A percentile compares a stretch with the other conserved stretches of the same genome.
Conservation (phyloP, 129 eudicot species). For the Artemisia annua region DNA sequence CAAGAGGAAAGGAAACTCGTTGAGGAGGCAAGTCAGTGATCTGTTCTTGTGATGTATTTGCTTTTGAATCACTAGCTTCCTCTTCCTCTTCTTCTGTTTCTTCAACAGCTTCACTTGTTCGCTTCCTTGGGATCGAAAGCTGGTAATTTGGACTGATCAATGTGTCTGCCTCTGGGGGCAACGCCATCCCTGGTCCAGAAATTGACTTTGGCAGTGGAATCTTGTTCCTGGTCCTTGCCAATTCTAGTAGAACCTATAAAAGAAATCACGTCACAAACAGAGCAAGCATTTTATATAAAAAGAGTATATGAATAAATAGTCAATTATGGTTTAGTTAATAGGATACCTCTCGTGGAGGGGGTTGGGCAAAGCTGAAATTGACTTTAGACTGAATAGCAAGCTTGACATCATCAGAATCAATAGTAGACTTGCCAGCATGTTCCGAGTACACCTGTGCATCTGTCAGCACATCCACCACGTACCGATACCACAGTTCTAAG, state of each 20-base stretch:
- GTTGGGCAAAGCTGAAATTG: constrained; percentile 92
- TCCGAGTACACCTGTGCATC: constrained; percentile 93
- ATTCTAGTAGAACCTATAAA: constrained; percentile 65
- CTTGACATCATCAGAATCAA: constrained; percentile 88
- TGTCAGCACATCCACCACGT: constrained; percentile 79
- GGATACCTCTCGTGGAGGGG: constrained; percentile 91
- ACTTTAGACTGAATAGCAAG: constrained; percentile 89
- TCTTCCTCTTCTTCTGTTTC: constrained; percentile 77
- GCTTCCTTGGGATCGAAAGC: constrained; percentile 58
- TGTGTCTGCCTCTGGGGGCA: constrained; percentile 80
- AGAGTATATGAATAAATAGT: background rate
- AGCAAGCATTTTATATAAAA: background rate
- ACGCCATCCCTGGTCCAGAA: constrained; percentile 55
- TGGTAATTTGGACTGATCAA: constrained; percentile 83
- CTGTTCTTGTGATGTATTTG: constrained; percentile 52
- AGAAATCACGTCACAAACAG: constrained; percentile 2
- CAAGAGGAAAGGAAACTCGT: constrained; percentile 81
- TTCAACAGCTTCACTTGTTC: constrained; percentile 51
- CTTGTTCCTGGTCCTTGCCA: constrained; percentile 81
- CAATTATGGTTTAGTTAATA: background rate
- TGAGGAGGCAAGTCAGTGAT: constrained; percentile 54
- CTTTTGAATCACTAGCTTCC: constrained; percentile 49
- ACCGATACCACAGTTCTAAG: constrained; percentile 82
- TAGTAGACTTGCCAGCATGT: constrained; percentile 76
- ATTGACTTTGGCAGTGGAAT: constrained; percentile 67